Evolutionary conservation across 768 basidiomycete genomes (phyloP), one percentile per base, ranked within the genome.

Genomic region (Termitomyces sp.): DNA sequence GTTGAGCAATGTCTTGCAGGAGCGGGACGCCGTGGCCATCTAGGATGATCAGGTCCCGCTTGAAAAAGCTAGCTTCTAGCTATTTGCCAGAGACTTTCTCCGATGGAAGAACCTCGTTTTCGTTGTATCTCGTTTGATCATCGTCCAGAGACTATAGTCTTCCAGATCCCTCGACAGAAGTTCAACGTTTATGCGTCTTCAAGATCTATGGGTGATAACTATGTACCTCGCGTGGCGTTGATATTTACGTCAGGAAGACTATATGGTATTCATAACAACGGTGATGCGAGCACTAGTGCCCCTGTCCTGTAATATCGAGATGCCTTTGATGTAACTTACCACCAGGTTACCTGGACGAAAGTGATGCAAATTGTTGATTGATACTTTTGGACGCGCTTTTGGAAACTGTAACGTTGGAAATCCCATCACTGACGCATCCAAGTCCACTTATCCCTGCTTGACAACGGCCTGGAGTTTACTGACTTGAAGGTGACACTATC

Each of bases 1-100:
- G 84, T 99, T 10, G 95, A 98, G 69, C 86, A 87, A 58, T 75
- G 77, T 47, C 71, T 81, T 8, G 67, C 68, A 13, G 72, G 72
- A 54, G 72, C 69, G 5, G 72, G 68, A 37, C 69, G 70, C 24
- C 62, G 70, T 48, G 70, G 72, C 13, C 62, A 67, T 39, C 44
- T 67, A 12, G 65, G 58, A 41, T 68, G 57, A 60, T 48, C 16
- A 28, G 28, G 15, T 57, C 44, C 22, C n/a, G n/a, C n/a, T n/a
- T n/a, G n/a, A n/a, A n/a, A n/a, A 26, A 41, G 51, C 54, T 66
- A 66, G 63, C 52, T 60, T 63, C 45, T 58, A 58, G 51, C 59
- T 52, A 36, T 54, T 34, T 42, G 29, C 29, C 48, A 57, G 48
- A 36, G n/a, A 5, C 28, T 44, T 36, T 42, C 10, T n/a, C 44